Evolutionary conservation across 164 flowering plant genomes (phyloP), one percentile per base, ranked within the genome.

Genomic region (Vitis vinifera): DNA sequence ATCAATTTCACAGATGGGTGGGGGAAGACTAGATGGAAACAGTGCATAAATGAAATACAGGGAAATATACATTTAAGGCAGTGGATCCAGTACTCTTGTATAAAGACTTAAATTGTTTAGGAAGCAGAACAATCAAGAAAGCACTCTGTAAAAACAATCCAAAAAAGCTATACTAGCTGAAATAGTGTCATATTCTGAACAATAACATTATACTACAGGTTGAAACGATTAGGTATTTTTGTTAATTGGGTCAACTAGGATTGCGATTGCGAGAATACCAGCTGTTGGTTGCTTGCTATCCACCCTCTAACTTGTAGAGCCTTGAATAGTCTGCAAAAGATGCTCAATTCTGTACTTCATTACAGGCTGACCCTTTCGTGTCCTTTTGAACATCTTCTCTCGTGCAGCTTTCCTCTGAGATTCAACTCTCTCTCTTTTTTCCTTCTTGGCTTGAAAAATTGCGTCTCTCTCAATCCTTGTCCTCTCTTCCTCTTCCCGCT

Each of bases 281-380:
- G 7, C 44, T 6, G 44, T 37, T 6, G 44, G 7, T 37, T 37
- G 7, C 44, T 37, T 37, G 44, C 44, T 3, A 37, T 37, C 4
- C 44, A 37, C 27, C 6, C 4, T 37, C 44, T 37, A 37, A 37
- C 6, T 63, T 3, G 56, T 48, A 61, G 89, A 79, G 37, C 79
- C 77, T 72, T 88, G 85, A 65, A 94, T 72, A 23, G 80, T 76
- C 70, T 92, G 82, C 71, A 92, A 68, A 27, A 92, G 80, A 73
- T 89, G 88, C 78, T 90, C 92, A 51, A 93, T 86, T 80, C 97
- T 83, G 86, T 90, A 90, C 75, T 88, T 95, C 99, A 95, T 92
- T 16, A 94, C 85, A 31, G 99, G 99, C 79, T 95, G 98, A 52
- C 98, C 96, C 30, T 74, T 73, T 59, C 78, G 74, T 8, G 98